Evolutionary conservation across 176 grass and related monocot genomes (phyloP).

Genomic region (Musa troglodytarum): DNA sequence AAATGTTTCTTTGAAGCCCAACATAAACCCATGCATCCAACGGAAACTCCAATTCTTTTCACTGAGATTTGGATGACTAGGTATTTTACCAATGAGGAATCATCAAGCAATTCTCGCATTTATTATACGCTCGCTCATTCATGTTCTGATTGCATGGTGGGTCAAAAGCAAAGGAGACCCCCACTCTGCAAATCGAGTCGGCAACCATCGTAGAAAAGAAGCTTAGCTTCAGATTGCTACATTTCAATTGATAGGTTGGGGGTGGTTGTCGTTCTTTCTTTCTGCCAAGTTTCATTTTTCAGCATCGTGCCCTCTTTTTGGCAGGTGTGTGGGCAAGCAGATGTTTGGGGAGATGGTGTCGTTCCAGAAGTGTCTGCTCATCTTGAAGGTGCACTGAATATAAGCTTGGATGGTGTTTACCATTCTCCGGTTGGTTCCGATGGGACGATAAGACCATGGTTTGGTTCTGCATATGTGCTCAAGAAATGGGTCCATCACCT

Average conservation of each 20-base stretch:
- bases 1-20: too few relatives aligned
- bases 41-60: too few relatives aligned
- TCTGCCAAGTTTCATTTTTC: background rate
- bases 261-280: too few relatives aligned
- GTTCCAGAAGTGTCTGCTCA: conserved; percentile 82
- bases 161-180: too few relatives aligned
- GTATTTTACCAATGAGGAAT: background rate
- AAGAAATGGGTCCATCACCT: conserved; percentile 86
- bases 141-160: background rate
- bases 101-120: background rate
- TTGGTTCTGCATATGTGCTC: conserved; percentile 65
- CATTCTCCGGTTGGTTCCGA: conserved; percentile 87
- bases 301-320: background rate
- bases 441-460: conserved; percentile 62
- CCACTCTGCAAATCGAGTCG: too few relatives aligned
- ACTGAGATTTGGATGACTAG: too few relatives aligned
- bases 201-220: too few relatives aligned
- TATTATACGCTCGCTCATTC: background rate
- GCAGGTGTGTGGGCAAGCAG: conserved; percentile 65
- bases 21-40: too few relatives aligned
- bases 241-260: too few relatives aligned
- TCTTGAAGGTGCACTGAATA: conserved; percentile 76
- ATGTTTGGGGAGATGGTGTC: conserved; percentile 86
- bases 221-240: too few relatives aligned
- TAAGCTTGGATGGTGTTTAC: conserved; percentile 81